A percentile compares a stretch with the other conserved stretches of the same genome.
These are phyloP conservation scores for Aspergillus melleus DNA, from an alignment of 2,329 filamentous ascomycete genomes.

Conservation along the genomic window DNA sequence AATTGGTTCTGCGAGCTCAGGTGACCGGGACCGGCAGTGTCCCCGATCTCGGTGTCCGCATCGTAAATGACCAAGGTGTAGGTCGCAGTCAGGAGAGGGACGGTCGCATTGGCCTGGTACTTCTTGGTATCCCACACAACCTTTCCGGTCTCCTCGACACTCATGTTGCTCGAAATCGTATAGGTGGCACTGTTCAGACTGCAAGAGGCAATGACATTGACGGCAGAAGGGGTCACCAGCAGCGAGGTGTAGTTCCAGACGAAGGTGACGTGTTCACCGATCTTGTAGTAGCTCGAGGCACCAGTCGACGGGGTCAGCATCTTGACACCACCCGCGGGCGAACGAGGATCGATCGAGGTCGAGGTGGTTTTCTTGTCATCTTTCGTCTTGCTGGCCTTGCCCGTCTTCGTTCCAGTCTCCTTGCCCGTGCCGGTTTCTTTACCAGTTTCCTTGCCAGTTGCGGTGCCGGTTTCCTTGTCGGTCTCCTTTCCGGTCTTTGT, in stretches of 20 bases:
- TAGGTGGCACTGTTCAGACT: constrained; percentile 59
- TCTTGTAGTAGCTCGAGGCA: constrained; percentile 62
- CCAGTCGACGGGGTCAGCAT: constrained; percentile 60
- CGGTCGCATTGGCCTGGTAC: constrained; percentile 51
- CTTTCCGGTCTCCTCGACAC: constrained; percentile 51
- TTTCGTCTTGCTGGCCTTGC: constrained; percentile 20
- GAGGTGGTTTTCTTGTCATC: constrained; percentile 22
- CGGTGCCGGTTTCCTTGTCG: constrained; percentile 15
- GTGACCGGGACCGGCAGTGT: constrained; percentile 56
- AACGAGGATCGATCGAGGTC: constrained; percentile 53
- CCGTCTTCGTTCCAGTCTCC: constrained; percentile 13
- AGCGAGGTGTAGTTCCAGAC: constrained; percentile 70
- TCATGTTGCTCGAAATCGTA: constrained; percentile 62
- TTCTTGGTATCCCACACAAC: constrained; percentile 62
- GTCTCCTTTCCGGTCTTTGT: constrained; percentile 14
- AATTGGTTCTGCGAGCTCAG: constrained; percentile 53
- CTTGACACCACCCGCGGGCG: constrained; percentile 59
- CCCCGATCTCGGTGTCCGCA: constrained; percentile 52
- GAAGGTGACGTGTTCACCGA: constrained; percentile 63
- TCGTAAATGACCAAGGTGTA: constrained; percentile 67
- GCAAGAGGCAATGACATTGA: constrained; percentile 65
- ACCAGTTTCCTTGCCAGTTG: constrained; percentile 10
- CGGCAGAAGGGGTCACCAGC: constrained; percentile 55
- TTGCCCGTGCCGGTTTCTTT: constrained; percentile 10
- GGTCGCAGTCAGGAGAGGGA: constrained; percentile 57